These are phyloP conservation scores for Ocimum tenuiflorum DNA, from an alignment of 257 asterid genomes.

Conservation along the genomic window DNA sequence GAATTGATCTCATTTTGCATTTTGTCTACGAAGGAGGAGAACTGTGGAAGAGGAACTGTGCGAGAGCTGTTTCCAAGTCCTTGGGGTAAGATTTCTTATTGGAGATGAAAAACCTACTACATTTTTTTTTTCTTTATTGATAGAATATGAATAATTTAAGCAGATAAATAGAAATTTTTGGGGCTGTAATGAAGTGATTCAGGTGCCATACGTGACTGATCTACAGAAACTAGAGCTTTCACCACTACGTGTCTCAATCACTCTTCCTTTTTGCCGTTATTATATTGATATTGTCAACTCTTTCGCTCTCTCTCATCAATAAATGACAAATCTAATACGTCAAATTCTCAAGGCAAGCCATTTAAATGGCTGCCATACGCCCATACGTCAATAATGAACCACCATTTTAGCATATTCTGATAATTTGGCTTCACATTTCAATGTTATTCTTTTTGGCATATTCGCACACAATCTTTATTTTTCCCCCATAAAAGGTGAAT, in stretches of 20 bases:
- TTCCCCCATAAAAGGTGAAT: background rate
- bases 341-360: conserved; percentile 3
- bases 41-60: no score
- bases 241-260: background rate
- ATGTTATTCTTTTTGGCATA: background rate
- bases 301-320: conserved; percentile 9
- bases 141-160: no score
- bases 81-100: no score
- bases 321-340: conserved; percentile 10
- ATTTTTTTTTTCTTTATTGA: no score
- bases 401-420: background rate
- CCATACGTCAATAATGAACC: background rate
- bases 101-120: no score
- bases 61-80: no score
- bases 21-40: no score
- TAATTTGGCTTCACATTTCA: background rate
- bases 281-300: conserved; percentile 13
- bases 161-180: background rate
- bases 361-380: background rate
- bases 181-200: no score
- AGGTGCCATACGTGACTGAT: background rate
- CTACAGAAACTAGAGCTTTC: background rate
- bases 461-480: background rate
- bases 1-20: no score
- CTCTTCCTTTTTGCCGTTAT: background rate